phyloP scores from a whole-genome alignment of 2,329 filamentous ascomycete genomes.

The Ophiostoma fasciatum region DNA sequence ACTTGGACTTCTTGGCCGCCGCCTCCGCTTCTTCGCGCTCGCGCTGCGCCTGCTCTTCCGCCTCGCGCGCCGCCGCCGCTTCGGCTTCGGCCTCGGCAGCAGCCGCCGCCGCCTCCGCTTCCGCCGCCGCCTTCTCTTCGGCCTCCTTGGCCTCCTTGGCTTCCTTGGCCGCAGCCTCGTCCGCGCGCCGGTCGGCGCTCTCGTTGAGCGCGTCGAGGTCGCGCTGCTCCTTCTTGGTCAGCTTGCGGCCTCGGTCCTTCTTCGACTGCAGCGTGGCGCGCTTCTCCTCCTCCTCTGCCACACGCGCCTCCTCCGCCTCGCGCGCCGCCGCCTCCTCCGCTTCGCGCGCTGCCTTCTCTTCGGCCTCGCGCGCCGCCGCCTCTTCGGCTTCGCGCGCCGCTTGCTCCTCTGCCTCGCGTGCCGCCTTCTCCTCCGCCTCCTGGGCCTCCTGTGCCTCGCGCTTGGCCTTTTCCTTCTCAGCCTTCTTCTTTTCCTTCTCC shows the following conservation, averaged over 20 bases:
- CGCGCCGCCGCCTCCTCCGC: slow-evolving; percentile 15
- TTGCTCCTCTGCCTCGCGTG: slow-evolving; percentile 17
- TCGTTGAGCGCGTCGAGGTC: slow-evolving; percentile 21
- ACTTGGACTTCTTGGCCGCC: slow-evolving; percentile 13
- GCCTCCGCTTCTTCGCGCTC: slow-evolving; percentile 21
- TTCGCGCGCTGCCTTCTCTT: slow-evolving; percentile 18
- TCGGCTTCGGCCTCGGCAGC: slow-evolving; percentile 18
- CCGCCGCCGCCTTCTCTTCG: slow-evolving; percentile 13
- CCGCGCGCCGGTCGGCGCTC: slow-evolving; percentile 17
- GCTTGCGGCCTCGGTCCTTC: slow-evolving; percentile 16
- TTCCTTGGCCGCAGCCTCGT: slow-evolving; percentile 13
- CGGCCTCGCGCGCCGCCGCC: slow-evolving; percentile 22
- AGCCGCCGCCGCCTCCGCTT: slow-evolving; percentile 17
- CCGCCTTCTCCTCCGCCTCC: slow-evolving; percentile 24
- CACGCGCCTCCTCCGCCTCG: slow-evolving; percentile 21
- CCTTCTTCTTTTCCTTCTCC: slow-evolving; percentile 24
- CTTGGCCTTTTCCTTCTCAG: slow-evolving; percentile 29
- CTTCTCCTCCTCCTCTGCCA: slow-evolving; percentile 24
- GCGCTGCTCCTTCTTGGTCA: slow-evolving; percentile 17
- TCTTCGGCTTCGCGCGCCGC: slow-evolving; percentile 25
- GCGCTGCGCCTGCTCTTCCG: slow-evolving; percentile 18
- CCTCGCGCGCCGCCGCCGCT: slow-evolving; percentile 20
- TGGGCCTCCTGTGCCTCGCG: slow-evolving; percentile 20
- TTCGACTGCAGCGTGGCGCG: slow-evolving; percentile 18
- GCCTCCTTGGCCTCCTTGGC: slow-evolving; percentile 20